Conservation (phyloP, 2,329 filamentous ascomycete species). For the Truncatella angustata region DNA sequence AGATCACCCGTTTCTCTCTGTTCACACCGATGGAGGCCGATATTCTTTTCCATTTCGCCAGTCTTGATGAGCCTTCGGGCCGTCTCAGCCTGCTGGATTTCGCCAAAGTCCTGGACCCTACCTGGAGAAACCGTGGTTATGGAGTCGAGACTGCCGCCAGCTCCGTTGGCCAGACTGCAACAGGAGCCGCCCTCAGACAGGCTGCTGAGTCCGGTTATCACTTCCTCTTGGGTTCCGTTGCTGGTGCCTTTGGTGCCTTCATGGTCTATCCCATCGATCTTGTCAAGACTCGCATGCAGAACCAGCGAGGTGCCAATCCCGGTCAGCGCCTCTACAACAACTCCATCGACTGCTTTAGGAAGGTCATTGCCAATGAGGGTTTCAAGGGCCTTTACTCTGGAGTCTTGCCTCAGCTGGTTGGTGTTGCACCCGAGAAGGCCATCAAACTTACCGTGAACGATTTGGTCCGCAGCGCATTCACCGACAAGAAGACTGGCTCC, state of each 20-base stretch:
- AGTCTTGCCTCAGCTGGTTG: slow-evolving; percentile 90
- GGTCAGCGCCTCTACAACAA: slow-evolving; percentile 95
- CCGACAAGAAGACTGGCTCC: slow-evolving; percentile 68
- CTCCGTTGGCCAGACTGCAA: slow-evolving; percentile 50
- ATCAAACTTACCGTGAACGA: slow-evolving; percentile 99
- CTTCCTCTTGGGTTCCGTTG: slow-evolving; percentile 84
- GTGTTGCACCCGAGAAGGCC: slow-evolving; percentile 98
- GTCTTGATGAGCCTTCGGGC: slow-evolving; percentile 84
- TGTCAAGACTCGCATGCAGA: slow-evolving; percentile 98
- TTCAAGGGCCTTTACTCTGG: slow-evolving; percentile 89
- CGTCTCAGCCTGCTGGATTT: slow-evolving; percentile 82
- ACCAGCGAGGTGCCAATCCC: slow-evolving; percentile 80
- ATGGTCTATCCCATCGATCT: slow-evolving; percentile 99
- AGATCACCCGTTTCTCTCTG: slow-evolving; percentile 87
- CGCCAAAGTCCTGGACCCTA: slow-evolving; percentile 89
- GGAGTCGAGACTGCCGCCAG: slow-evolving; percentile 40
- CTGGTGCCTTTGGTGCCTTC: slow-evolving; percentile 96
- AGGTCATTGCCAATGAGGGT: slow-evolving; percentile 91
- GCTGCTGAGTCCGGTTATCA: slow-evolving; percentile 81
- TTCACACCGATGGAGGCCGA: slow-evolving; percentile 99
- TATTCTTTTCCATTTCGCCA: slow-evolving; percentile 97
- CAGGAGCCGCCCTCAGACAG: slow-evolving; percentile 58
- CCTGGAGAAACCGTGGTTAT: slow-evolving; percentile 71
- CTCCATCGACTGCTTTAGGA: slow-evolving; percentile 90
- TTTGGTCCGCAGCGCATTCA: slow-evolving; percentile 74